Base-by-base conservation (phyloP, 305 asterid species). In the Fraxinus paxiana region DNA sequence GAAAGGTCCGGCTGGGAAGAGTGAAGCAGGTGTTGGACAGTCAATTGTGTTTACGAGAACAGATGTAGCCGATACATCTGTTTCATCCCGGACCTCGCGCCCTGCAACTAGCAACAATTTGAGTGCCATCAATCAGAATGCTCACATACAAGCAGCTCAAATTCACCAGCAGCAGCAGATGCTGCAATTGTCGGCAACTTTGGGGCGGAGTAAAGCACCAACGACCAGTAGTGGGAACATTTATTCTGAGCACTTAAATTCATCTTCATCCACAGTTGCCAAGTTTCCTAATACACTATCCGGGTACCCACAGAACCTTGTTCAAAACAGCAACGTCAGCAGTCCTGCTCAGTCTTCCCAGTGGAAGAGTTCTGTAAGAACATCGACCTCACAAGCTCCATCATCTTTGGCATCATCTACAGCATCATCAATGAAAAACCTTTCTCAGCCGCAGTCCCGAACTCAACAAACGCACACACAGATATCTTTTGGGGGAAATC, bases 401-500 rank as follows among this genome's bases (percentile, higher is more conserved):
- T 84, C 98, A 0, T 85, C 97, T 38, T 83, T 91, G 20, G 89
- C 88, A 31, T 56, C 92, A 13, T 88, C 98, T 2, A 77, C 89
- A 9, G 79, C 92, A 0, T 72, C 97, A 1, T 34, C 93, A 12
- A 86, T 84, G 13, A 94, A 94, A 76, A 90, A 82, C 83, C 89
- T 87, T 10, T 91, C 91, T 1, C 96, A 93, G 87, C 97, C 88
- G 88, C 92, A 91, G 81, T 26, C 89, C 18, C 93, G 95, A 73
- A 77, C 82, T 46, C 92, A 82, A 38, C 97, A 86, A 71, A 84
- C 81, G 86, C 97, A 90, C 75, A 87, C 94, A 1, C 98, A 96
- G 69, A 94, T 96, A 76, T 92, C 98, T 1, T 96, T 96, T 46
- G 95, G 97, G n/a, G 91, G 92, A 15, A 92, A 88, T 82, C 98